A percentile compares a stretch with the other conserved stretches of the same genome.
These are phyloP conservation scores for Bryoerythrophyllum caledonicum DNA, from an alignment of 225 moss, liverwort and hornwort genomes.

Conservation along the genomic window DNA sequence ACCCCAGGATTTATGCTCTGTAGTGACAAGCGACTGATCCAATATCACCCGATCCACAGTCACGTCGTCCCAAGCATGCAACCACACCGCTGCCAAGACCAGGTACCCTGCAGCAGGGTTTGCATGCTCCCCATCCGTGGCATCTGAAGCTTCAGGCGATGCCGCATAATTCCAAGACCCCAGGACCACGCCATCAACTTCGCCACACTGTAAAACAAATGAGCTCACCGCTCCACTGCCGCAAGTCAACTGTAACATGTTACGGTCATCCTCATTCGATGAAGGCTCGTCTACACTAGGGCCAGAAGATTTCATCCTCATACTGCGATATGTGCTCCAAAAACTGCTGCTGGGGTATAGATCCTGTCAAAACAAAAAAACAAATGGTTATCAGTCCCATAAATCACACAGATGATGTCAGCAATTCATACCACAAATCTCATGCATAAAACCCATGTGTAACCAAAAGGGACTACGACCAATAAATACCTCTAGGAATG, in stretches of 20 bases:
- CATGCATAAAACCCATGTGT: neutral
- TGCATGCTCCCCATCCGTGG: slow-evolving; percentile 41
- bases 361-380: slow-evolving; percentile 26
- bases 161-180: slow-evolving; percentile 83
- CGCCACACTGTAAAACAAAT: slow-evolving; percentile 78
- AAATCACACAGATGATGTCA: slow-evolving; percentile 15
- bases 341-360: slow-evolving; percentile 89
- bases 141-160: slow-evolving; percentile 54
- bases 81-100: slow-evolving; percentile 88
- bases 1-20: slow-evolving; percentile 77
- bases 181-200: slow-evolving; percentile 92
- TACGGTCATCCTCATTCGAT: slow-evolving; percentile 36
- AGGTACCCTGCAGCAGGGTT: slow-evolving; percentile 67
- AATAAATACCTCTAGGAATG: slow-evolving; percentile 64
- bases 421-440: slow-evolving; percentile 18
- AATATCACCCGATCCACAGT: slow-evolving; percentile 85
- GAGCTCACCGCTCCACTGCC: slow-evolving; percentile 30
- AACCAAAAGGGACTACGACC: slow-evolving; percentile 10
- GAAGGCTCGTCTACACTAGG: slow-evolving; percentile 42
- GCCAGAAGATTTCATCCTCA: slow-evolving; percentile 31
- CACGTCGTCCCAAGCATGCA: slow-evolving; percentile 85
- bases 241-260: slow-evolving; percentile 37
- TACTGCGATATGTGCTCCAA: slow-evolving; percentile 70
- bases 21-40: slow-evolving; percentile 59
- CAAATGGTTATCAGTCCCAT: slow-evolving; percentile 11